These are phyloP conservation scores for Chlamydomonas reinhardtii DNA, from an alignment of 163 green algal genomes.

Conservation along the genomic window DNA sequence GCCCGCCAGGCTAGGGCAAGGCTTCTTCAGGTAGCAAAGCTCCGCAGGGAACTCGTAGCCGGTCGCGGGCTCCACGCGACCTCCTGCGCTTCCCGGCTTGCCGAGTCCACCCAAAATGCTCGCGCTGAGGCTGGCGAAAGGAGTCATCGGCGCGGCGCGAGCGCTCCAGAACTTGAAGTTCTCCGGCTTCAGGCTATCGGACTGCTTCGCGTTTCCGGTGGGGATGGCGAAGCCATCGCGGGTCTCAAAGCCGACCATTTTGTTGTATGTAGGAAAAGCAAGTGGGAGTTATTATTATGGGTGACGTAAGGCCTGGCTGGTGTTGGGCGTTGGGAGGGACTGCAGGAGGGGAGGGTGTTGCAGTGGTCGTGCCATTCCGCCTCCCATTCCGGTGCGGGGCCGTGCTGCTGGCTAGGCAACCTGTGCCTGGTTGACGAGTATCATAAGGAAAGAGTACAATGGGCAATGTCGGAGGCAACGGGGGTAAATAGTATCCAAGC, in stretches of 20 bases:
- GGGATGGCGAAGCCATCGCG: slow-evolving; percentile 8
- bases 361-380: no score
- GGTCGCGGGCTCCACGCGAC: slow-evolving; percentile 15
- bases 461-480: no score
- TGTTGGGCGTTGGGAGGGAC: no score
- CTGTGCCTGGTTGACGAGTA: no score
- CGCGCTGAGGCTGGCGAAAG: background rate
- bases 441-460: no score
- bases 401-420: no score
- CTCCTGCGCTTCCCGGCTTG: background rate
- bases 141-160: background rate
- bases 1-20: slow-evolving; percentile 15
- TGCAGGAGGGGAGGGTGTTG: no score
- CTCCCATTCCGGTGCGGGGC: no score
- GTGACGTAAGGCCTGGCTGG: no score
- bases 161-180: slow-evolving; percentile 34
- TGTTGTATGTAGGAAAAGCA: background rate
- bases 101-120: slow-evolving; percentile 13
- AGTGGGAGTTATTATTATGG: no score
- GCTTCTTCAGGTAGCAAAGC: slow-evolving; percentile 36
- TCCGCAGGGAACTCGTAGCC: slow-evolving; percentile 40
- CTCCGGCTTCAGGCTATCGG: background rate
- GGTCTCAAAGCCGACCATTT: slow-evolving; percentile 2
- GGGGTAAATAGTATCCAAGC: no score
- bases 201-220: background rate